Conservation (phyloP, 768 basidiomycete genomes). For the Phylloporus sp. region DNA sequence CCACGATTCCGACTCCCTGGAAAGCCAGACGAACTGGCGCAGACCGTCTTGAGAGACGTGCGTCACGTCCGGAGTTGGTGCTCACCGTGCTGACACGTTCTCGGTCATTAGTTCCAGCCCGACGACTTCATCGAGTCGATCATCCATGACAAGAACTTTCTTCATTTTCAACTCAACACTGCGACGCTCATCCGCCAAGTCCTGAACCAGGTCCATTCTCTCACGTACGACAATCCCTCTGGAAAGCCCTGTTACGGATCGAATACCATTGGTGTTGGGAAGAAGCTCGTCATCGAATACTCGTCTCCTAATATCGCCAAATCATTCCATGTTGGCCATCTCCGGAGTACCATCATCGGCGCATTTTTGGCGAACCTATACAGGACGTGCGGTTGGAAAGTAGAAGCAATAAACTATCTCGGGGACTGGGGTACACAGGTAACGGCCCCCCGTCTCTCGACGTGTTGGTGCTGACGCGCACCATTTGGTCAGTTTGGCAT, state of each 20-base stretch:
- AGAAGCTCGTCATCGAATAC: constrained; percentile 85
- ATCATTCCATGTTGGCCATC: constrained; percentile 95
- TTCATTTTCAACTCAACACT: constrained; percentile 74
- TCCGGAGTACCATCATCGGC: constrained; percentile 98
- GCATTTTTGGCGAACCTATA: constrained; percentile 89
- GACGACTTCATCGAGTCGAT: constrained; percentile 74
- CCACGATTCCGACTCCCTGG: constrained; percentile 86
- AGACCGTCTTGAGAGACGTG: constrained; percentile 70
- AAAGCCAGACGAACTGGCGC: constrained; percentile 74
- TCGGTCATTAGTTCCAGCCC: constrained; percentile 76
- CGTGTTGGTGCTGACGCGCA: not conserved
- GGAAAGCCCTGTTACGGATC: constrained; percentile 74
- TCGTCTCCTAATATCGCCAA: constrained; percentile 98
- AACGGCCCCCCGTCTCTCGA: not conserved
- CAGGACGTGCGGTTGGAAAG: constrained; percentile 89
- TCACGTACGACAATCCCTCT: constrained; percentile 58
- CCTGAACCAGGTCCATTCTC: constrained; percentile 67
- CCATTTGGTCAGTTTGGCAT: constrained; percentile 59
- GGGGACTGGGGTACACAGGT: constrained; percentile 99
- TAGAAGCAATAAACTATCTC: constrained; percentile 87
- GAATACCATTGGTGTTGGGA: constrained; percentile 71
- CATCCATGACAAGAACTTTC: constrained; percentile 69
- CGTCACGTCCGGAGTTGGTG: constrained; percentile 16
- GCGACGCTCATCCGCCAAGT: constrained; percentile 58
- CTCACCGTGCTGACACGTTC: not conserved